Percentiles rank a stretch among this genome's conserved stretches.
Conservation (phyloP, 2,329 filamentous ascomycete species). For the Blastomyces parvus region DNA sequence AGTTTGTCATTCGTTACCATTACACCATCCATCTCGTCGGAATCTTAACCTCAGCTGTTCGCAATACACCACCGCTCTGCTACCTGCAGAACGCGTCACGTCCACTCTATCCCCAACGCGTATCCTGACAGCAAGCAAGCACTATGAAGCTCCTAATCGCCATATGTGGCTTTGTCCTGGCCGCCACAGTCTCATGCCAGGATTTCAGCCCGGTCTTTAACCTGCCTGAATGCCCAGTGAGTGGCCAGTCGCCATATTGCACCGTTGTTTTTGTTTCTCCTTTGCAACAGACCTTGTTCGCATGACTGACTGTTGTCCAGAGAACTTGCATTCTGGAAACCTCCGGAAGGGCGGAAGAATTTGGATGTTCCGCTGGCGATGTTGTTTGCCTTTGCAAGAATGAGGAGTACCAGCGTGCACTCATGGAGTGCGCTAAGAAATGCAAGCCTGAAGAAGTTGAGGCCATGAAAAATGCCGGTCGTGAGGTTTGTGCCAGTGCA, state of each 20-base stretch:
- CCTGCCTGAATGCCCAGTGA: neutral
- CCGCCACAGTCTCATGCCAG: neutral
- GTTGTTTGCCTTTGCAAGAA: slow-evolving; percentile 12
- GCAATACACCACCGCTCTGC: neutral
- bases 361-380: slow-evolving; percentile 9
- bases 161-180: neutral
- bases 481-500: slow-evolving; percentile 10
- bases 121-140: neutral
- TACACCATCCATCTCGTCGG: neutral
- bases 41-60: neutral
- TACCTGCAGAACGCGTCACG: neutral
- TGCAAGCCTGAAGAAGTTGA: slow-evolving; percentile 10
- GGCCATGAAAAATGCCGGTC: slow-evolving; percentile 9
- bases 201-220: neutral
- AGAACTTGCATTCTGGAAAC: slow-evolving; percentile 11
- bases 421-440: slow-evolving; percentile 10
- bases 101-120: neutral
- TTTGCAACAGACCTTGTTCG: neutral
- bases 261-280: neutral
- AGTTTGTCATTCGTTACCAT: neutral
- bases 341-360: slow-evolving; percentile 7
- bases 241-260: neutral
- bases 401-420: slow-evolving; percentile 9
- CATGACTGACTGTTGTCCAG: slow-evolving; percentile 2
- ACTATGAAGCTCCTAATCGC: neutral